These are phyloP conservation scores for Diaporthe capsici DNA, from an alignment of 2,329 filamentous ascomycete species.

Conservation along the genomic window DNA sequence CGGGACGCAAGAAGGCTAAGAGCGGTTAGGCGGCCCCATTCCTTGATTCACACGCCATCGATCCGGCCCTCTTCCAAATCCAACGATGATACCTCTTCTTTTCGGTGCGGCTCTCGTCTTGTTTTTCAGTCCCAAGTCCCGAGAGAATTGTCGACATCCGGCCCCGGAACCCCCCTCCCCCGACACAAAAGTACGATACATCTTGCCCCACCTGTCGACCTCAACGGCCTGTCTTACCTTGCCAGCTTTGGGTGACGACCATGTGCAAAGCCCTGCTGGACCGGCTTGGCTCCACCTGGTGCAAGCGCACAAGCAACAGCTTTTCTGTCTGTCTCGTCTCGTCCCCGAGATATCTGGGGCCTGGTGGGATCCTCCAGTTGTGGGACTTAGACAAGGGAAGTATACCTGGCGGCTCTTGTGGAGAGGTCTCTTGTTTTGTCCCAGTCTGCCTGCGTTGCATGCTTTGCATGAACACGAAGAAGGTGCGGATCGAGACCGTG, in stretches of 20 bases:
- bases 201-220: constrained; percentile 9
- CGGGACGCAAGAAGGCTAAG: constrained; percentile 71
- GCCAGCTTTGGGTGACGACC: not conserved
- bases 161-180: constrained; percentile 16
- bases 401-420: constrained; percentile 31
- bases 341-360: not conserved
- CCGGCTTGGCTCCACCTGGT: not conserved
- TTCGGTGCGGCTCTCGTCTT: constrained; percentile 40
- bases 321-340: not conserved
- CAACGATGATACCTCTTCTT: constrained; percentile 50
- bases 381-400: constrained; percentile 24
- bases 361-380: not conserved
- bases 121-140: constrained; percentile 23
- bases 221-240: not conserved
- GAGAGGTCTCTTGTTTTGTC: constrained; percentile 10
- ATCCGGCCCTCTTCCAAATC: constrained; percentile 49
- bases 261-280: no score
- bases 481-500: constrained; percentile 18
- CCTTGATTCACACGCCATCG: constrained; percentile 49
- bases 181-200: constrained; percentile 28
- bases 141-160: constrained; percentile 9
- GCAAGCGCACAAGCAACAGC: constrained; percentile 23
- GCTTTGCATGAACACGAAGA: constrained; percentile 14
- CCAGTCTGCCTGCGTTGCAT: constrained; percentile 28
- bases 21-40: constrained; percentile 50